Base-by-base conservation (phyloP, 192 early-diverging fungal genomes). In the Linnemannia elongata region DNA sequence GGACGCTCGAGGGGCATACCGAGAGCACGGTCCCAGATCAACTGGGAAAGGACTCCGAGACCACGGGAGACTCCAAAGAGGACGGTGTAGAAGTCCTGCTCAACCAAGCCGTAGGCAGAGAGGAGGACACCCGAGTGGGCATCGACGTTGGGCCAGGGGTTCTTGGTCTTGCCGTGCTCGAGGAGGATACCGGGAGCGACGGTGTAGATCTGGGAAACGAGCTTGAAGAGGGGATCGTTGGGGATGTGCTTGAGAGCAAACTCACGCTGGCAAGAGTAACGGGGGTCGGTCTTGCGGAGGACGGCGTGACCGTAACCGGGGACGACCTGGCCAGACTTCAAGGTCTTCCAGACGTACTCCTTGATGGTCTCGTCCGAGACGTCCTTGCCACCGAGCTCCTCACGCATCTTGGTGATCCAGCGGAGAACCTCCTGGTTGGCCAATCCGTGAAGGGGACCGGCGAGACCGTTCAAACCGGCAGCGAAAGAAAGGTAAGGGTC, bases 131-230 rank as follows among this genome's bases (percentile, higher is more conserved):
- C 98, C 75, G 95, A 97, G 96, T 99, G 98, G 71, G 98, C 98
- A 89, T 99, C 98, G 55, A 99, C 98, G 91, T 99, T 99, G 90
- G 98, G 98, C 96, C 96, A 99, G 79, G 98, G 98, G 96, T 99
- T 99, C 96, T 98, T 99, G 94, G 97, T 99, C 95, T 99, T 99
- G 84, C 98, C 98, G 92, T 99, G 98, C 93, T 99, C 97, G 76
- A 95, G 97, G 60, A 99, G 92, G 69, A 98, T 96, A 72, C 95
- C 96, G n/a, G 98, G 98, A 24, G 95, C 96, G 74, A 99, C 96
- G 93, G 97, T 98, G 96, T 99, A 99, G 79, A 99, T 88, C 82
- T 98, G 93, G 90, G 95, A 95, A 87, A 98, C 97, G 55, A 98
- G 93, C 93, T 98, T 96, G 95, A 99, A 99, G 88, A 98, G 92